Percentiles rank a stretch among this genome's conserved stretches.
Evolutionary conservation across 495 filamentous ascomycete species (phyloP).

Genomic region (Umbilicaria muhlenbergii): DNA sequence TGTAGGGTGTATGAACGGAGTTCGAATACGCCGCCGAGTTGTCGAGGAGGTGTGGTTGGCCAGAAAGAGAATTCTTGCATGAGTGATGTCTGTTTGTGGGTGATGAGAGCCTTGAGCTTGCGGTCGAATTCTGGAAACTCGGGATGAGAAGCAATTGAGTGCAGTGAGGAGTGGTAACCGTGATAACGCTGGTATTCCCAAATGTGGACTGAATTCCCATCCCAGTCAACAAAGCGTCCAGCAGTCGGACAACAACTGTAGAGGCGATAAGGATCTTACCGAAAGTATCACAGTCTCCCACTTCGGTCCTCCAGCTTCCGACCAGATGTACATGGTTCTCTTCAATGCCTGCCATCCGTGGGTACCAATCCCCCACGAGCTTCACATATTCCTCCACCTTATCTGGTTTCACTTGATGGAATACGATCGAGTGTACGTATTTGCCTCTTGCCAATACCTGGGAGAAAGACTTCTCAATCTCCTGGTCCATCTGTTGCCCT

Average conservation of each 20-base stretch:
- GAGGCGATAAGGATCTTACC: constrained; percentile 36
- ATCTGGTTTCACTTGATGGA: constrained; percentile 91
- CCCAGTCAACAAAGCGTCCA: constrained; percentile 9
- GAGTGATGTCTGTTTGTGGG: constrained; percentile 67
- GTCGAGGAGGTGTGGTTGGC: constrained; percentile 83
- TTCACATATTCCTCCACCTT: constrained; percentile 90
- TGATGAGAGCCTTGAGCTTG: constrained; percentile 68
- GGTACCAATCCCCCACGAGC: constrained; percentile 86
- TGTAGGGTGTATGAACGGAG: constrained; percentile 93
- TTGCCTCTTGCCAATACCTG: constrained; percentile 91
- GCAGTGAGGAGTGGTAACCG: constrained; percentile 83
- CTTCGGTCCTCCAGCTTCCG: constrained; percentile 96
- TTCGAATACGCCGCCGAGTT: constrained; percentile 87
- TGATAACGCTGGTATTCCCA: constrained; percentile 98
- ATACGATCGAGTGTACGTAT: constrained; percentile 95
- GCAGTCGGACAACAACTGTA: too few relatives aligned
- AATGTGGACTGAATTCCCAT: constrained; percentile 58
- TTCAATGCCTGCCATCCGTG: constrained; percentile 58
- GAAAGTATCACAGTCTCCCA: constrained; percentile 95
- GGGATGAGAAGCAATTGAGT: constrained; percentile 64
- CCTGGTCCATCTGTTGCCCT: constrained; percentile 77
- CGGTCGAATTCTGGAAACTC: constrained; percentile 68
- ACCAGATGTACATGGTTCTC: constrained; percentile 92
- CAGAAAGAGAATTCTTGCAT: constrained; percentile 99
- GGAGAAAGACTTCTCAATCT: constrained; percentile 88